Evolutionary conservation across 106 monocot species (phyloP), one percentile per base, ranked within the genome.

Genomic region (Acorus gramineus): DNA sequence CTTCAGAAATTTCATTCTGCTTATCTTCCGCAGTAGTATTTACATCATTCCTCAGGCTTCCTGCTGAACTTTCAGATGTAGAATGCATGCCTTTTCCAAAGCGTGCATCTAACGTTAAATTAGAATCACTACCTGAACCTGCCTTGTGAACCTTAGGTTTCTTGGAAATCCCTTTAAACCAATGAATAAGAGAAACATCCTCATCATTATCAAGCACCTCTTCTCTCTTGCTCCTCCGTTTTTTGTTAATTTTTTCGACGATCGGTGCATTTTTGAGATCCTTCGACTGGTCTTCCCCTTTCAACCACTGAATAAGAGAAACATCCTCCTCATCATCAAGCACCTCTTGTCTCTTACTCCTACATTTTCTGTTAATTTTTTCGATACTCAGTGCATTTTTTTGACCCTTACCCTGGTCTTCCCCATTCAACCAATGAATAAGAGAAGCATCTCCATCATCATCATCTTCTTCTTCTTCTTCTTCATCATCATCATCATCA

Each of bases 261-360:
- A 3, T 7, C 6, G 12, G 2, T 66, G 46, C 10, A 14, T 12
- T 49, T 56, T 52, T 68, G 47, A 45, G 51, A 66, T 66, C 47
- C n/a, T 43, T 9, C 63, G 44, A 11, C 56, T 43, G 59, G 12
- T 12, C 9, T 75, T 66, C 59, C 59, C 42, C 58, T 67, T 57
- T 63, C 1, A 77, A 54, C 79, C 73, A 77, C 44, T 79, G 71
- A 51, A 77, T 80, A 28, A 82, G 56, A 14, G 74, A 74, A 80
- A 56, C 47, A 43, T 61, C 77, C 5, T 80, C 74, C 54, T 66
- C 64, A 62, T 10, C 49, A 45, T 69, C 66, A n/a, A 62, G 5
- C 6, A 66, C 10, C 50, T 73, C 60, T 43, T 62, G 46, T 50
- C 42, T 44, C 4, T 65, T 56, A 42, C 49, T 71, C 3, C 49